A percentile compares a stretch with the other conserved stretches of the same genome.
Evolutionary conservation across 495 filamentous ascomycete genomes (phyloP).

Genomic region (Durotheca rogersii): DNA sequence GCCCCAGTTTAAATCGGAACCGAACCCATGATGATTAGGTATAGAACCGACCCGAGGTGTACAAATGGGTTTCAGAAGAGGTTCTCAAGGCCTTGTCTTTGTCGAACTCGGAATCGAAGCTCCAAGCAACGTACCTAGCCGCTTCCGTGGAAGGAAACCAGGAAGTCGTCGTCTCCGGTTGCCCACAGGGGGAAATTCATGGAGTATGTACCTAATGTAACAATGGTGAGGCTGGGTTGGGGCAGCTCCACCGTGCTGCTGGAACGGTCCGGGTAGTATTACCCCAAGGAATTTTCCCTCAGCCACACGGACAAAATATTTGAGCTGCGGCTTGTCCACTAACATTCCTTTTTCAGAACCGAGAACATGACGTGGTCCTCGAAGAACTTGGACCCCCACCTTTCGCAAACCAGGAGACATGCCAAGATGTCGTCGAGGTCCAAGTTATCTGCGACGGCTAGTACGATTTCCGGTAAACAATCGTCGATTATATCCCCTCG

Average conservation of each 20-base stretch:
- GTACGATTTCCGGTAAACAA: not conserved
- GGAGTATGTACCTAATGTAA: not conserved
- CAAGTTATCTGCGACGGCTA: not conserved
- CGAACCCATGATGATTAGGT: too few relatives aligned
- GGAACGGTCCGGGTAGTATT: too few relatives aligned
- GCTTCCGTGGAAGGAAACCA: not conserved
- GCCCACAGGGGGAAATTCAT: not conserved
- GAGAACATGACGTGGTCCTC: not conserved
- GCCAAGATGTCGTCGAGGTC: not conserved
- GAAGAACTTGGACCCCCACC: not conserved
- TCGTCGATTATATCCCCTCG: not conserved
- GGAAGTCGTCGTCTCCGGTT: not conserved
- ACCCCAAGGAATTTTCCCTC: too few relatives aligned
- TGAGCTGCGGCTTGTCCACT: too few relatives aligned
- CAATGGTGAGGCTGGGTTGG: not conserved
- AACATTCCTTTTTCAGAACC: not conserved
- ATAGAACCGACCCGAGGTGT: too few relatives aligned
- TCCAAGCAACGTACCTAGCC: not conserved
- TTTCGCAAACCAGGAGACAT: not conserved
- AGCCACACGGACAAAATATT: too few relatives aligned
- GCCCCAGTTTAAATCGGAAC: too few relatives aligned
- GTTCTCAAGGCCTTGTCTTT: not conserved
- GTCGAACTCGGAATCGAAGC: not conserved
- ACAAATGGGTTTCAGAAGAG: too few relatives aligned
- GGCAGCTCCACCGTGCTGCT: not conserved